These are phyloP conservation scores for Ajuga chamaepitys DNA, from an alignment of 257 asterid species.

Conservation along the genomic window DNA sequence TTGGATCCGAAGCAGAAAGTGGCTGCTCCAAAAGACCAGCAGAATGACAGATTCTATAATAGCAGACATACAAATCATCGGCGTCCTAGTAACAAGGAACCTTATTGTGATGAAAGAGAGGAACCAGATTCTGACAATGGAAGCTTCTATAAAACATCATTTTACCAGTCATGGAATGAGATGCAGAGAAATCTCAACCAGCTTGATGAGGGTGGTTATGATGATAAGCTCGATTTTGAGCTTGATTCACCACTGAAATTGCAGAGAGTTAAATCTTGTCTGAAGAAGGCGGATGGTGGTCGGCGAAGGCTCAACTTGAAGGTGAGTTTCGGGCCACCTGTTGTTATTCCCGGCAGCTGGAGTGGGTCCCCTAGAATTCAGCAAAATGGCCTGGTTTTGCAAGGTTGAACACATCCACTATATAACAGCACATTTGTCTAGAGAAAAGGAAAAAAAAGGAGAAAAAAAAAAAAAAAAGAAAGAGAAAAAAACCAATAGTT, in stretches of 20 bases:
- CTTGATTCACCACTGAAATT: constrained; percentile 5
- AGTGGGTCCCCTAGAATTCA: constrained; percentile 16
- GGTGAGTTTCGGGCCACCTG: constrained; percentile 26
- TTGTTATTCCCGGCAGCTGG: constrained; percentile 11
- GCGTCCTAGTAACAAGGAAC: background rate
- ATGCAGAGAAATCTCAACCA: constrained; percentile 16
- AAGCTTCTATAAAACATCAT: constrained; percentile 8
- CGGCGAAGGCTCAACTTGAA: constrained; percentile 24
- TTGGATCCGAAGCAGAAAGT: background rate
- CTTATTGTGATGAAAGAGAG: background rate
- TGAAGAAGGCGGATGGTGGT: constrained; percentile 29
- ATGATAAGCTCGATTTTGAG: constrained; percentile 1
- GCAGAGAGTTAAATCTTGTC: constrained; percentile 26
- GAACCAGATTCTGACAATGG: constrained; percentile 7
- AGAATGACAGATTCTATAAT: constrained; percentile 8
- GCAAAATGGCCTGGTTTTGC: background rate
- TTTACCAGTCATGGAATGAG: constrained; percentile 32
- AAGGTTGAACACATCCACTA: background rate
- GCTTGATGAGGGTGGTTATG: background rate
- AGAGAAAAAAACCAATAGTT: background rate
- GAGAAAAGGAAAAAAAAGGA: too few species aligned
- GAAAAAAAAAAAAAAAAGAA: too few species aligned
- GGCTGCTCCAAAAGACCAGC: background rate
- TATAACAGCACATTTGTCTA: background rate
- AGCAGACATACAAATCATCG: background rate